phyloP scores from a whole-genome alignment of 1,284 basidiomycete species.

The Moniliophthora roreri region DNA sequence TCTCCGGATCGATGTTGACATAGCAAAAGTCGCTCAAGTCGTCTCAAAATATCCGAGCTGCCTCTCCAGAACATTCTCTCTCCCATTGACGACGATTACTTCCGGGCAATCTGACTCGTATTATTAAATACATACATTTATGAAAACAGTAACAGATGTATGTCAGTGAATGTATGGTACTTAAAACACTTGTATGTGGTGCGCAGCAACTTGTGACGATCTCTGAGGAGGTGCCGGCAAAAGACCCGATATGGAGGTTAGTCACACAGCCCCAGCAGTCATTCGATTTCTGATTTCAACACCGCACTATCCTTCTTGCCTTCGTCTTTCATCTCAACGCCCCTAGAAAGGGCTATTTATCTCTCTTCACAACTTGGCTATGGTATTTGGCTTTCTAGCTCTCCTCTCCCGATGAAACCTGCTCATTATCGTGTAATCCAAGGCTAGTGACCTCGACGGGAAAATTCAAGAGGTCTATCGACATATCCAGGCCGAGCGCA shows the following conservation, averaged over 20 bases:
- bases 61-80: too few relatives aligned
- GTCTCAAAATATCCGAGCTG: too few relatives aligned
- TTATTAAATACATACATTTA: too few relatives aligned
- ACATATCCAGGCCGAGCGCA: conserved; percentile 90
- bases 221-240: conserved; percentile 3
- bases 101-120: too few relatives aligned
- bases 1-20: too few relatives aligned
- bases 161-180: too few relatives aligned
- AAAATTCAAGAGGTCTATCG: conserved; percentile 91
- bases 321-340: background rate
- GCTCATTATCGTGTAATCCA: conserved; percentile 17
- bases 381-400: conserved; percentile 6
- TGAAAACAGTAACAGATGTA: too few relatives aligned
- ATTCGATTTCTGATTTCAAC: conserved; percentile 11
- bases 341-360: conserved; percentile 5
- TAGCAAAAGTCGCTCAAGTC: too few relatives aligned
- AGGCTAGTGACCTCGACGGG: conserved; percentile 73
- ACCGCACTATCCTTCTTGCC: background rate
- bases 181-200: too few relatives aligned
- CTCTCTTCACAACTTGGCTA: conserved; percentile 8
- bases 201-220: background rate
- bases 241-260: background rate
- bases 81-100: too few relatives aligned
- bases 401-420: background rate
- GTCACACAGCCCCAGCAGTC: conserved; percentile 9